These are phyloP conservation scores for Schizosaccharomyces octosporus DNA, from an alignment of 805 yeast genomes.

Conservation along the genomic window DNA sequence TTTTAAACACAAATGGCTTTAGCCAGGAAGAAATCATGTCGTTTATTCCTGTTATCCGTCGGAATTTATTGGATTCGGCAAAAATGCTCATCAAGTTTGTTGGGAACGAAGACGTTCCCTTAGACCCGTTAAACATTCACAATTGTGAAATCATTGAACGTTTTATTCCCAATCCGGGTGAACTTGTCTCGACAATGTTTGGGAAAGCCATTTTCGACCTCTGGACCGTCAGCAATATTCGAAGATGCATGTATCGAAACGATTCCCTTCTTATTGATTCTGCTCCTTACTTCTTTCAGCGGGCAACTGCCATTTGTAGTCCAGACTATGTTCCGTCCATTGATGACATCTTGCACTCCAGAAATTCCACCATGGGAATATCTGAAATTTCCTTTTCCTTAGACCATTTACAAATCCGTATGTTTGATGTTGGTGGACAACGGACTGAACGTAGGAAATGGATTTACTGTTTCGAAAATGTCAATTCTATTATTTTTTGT, in stretches of 20 bases:
- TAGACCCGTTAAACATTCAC: neutral
- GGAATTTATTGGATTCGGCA: constrained; percentile 35
- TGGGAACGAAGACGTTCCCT: constrained; percentile 24
- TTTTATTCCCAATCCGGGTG: constrained; percentile 6
- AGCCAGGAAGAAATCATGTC: constrained; percentile 51
- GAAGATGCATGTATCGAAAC: constrained; percentile 33
- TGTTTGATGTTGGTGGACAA: constrained; percentile 86
- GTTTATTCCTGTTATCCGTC: constrained; percentile 77
- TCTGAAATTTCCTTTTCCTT: constrained; percentile 58
- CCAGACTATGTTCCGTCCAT: constrained; percentile 45
- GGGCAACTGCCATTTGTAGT: constrained; percentile 33
- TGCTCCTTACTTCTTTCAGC: constrained; percentile 32
- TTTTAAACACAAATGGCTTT: constrained; percentile 48
- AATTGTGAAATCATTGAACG: neutral
- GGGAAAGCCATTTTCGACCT: constrained; percentile 45
- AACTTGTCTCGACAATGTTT: constrained; percentile 5
- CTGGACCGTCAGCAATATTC: constrained; percentile 33
- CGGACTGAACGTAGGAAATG: constrained; percentile 87
- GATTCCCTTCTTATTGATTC: constrained; percentile 72
- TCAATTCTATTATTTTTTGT: constrained; percentile 68
- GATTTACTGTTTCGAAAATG: constrained; percentile 92
- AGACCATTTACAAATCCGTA: constrained; percentile 39
- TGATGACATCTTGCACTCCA: constrained; percentile 59
- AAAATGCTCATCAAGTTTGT: constrained; percentile 25
- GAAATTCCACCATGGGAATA: constrained; percentile 83